Evolutionary conservation across 164 flowering plant genomes (phyloP).

Genomic region (Echeveria elegans): DNA sequence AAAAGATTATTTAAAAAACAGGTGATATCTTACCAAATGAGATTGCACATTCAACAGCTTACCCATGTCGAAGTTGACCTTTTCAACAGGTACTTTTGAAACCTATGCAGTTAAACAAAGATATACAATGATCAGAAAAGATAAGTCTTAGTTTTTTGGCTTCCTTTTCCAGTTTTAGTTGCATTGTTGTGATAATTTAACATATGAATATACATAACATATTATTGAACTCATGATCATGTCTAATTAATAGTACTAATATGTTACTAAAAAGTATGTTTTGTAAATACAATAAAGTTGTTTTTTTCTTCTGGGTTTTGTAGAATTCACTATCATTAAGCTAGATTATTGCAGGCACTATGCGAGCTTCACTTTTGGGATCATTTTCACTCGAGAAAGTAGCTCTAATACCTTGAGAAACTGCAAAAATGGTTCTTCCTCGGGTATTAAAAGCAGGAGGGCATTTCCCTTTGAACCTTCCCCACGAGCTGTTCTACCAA

Average conservation of each 20-base stretch:
- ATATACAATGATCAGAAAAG: conserved; percentile 1
- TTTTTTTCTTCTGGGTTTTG: no score
- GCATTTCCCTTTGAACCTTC: conserved; percentile 95
- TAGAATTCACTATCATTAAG: no score
- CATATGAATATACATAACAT: neutral
- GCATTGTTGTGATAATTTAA: no score
- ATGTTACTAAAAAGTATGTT: neutral
- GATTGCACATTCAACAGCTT: conserved; percentile 78
- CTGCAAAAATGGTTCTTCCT: conserved; percentile 73
- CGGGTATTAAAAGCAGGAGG: conserved; percentile 77
- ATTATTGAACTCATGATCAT: neutral
- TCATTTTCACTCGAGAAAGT: neutral
- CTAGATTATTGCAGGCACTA: neutral
- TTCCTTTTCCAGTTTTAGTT: no score
- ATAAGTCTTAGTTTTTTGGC: no score
- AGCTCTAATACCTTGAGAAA: conserved; percentile 60
- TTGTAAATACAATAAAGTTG: no score
- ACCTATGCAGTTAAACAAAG: conserved; percentile 30
- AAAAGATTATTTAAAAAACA: neutral
- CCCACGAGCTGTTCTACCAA: conserved; percentile 99
- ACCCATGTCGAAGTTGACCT: conserved; percentile 58
- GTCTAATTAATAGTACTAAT: no score
- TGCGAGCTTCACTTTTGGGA: neutral
- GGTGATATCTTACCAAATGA: conserved; percentile 44
- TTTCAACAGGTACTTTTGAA: conserved; percentile 81